phyloP scores from a whole-genome alignment of 202 grass and related monocot species.

The Panicum hallii region DNA sequence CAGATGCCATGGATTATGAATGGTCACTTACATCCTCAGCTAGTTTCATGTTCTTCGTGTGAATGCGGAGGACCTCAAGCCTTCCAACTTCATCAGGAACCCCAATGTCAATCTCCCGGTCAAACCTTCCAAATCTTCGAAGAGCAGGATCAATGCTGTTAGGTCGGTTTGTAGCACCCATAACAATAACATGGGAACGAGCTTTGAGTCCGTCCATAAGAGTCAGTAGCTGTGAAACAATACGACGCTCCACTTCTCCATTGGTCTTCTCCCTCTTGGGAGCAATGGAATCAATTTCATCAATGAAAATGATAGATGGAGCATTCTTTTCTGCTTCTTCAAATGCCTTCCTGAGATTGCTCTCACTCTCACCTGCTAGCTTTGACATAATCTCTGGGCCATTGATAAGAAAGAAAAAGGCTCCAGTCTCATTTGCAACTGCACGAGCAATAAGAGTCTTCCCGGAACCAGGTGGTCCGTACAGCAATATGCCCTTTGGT shows the following conservation, averaged over 20 bases:
- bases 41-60: conserved; percentile 96
- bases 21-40: conserved; percentile 74
- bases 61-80: conserved; percentile 86
- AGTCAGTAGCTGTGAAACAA: conserved; percentile 94
- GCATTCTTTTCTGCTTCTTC: conserved; percentile 99
- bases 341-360: conserved; percentile 94
- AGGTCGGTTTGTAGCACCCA: conserved; percentile 86
- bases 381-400: conserved; percentile 96
- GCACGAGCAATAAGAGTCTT: conserved; percentile 93
- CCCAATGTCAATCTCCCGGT: conserved; percentile 89
- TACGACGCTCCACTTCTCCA: conserved; percentile 91
- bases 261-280: conserved; percentile 93
- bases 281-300: conserved; percentile 94
- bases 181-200: conserved; percentile 91
- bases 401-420: conserved; percentile 94
- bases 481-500: conserved; percentile 92
- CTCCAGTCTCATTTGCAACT: conserved; percentile 94
- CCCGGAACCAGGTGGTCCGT: conserved; percentile 88
- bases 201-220: conserved; percentile 95
- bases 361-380: conserved; percentile 94
- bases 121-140: conserved; percentile 94
- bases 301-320: conserved; percentile 95
- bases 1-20: background rate
- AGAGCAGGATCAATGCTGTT: conserved; percentile 97
- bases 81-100: conserved; percentile 91